Evolutionary conservation across 768 basidiomycete genomes (phyloP).

Genomic region (Kwoniella sp.): DNA sequence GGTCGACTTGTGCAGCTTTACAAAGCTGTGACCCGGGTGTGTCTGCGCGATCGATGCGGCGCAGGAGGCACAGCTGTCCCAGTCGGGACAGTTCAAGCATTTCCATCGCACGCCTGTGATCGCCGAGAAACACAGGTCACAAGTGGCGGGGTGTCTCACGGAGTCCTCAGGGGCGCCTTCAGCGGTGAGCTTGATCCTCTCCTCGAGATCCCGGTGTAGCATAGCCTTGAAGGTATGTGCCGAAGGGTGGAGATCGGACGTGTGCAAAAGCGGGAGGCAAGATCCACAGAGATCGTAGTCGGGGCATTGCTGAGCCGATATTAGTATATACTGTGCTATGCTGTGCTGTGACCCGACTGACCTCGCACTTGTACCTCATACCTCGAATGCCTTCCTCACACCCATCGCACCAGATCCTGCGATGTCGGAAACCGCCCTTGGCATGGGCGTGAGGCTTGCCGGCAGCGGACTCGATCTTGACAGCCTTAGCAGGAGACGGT

Average conservation of each 20-base stretch:
- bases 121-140: conserved; percentile 36
- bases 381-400: conserved; percentile 38
- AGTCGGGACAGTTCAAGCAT: conserved; percentile 48
- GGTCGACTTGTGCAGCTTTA: conserved; percentile 33
- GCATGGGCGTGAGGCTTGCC: conserved; percentile 19
- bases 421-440: conserved; percentile 38
- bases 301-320: conserved; percentile 25
- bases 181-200: conserved; percentile 30
- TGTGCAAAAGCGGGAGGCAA: conserved; percentile 42
- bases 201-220: conserved; percentile 39
- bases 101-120: conserved; percentile 46
- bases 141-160: conserved; percentile 36
- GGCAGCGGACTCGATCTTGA: conserved; percentile 7
- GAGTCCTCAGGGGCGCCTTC: conserved; percentile 5
- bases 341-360: conserved; percentile 14
- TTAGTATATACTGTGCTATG: too few relatives aligned
- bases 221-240: conserved; percentile 46
- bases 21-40: conserved; percentile 44
- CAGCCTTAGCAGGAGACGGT: conserved; percentile 9
- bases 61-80: conserved; percentile 45
- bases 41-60: conserved; percentile 22
- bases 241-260: conserved; percentile 35
- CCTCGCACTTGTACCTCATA: conserved; percentile 48
- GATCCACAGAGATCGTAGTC: conserved; percentile 48
- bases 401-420: conserved; percentile 36